Percentiles rank a stretch among this genome's conserved stretches.
These are phyloP conservation scores for Saccharomycopsis babjevae DNA, from an alignment of 805 yeast species.

Conservation along the genomic window DNA sequence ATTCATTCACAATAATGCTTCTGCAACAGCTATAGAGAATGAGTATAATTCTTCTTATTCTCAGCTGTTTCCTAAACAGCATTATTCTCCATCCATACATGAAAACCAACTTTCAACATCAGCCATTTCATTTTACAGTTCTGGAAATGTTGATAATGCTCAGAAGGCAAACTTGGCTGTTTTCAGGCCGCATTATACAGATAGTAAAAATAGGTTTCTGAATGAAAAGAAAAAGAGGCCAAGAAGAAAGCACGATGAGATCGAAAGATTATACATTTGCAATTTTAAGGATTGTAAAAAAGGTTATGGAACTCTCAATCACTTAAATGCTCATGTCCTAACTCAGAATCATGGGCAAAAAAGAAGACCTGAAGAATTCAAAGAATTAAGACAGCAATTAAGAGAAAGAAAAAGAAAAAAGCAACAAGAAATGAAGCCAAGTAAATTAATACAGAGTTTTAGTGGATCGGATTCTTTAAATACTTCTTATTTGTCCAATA, in stretches of 20 bases:
- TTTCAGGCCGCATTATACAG: neutral
- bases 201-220: neutral
- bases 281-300: slow-evolving; percentile 38
- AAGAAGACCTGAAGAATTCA: slow-evolving; percentile 45
- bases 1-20: neutral
- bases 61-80: neutral
- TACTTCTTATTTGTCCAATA: neutral
- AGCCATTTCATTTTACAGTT: neutral
- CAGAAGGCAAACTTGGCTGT: neutral
- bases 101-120: neutral
- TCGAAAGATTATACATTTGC: slow-evolving; percentile 44
- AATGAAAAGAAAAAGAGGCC: slow-evolving; percentile 33
- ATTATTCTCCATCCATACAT: neutral
- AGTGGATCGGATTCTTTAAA: neutral
- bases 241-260: slow-evolving; percentile 44
- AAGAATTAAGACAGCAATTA: slow-evolving; percentile 36
- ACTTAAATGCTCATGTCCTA: slow-evolving; percentile 45
- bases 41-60: neutral
- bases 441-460: neutral
- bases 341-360: slow-evolving; percentile 46
- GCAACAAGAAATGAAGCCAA: slow-evolving; percentile 15
- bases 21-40: neutral
- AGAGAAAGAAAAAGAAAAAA: slow-evolving; percentile 31
- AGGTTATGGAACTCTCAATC: slow-evolving; percentile 52
- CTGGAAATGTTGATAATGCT: neutral